Evolutionary conservation across 2,329 filamentous ascomycete genomes (phyloP).

Genomic region (Penicillium sp.): DNA sequence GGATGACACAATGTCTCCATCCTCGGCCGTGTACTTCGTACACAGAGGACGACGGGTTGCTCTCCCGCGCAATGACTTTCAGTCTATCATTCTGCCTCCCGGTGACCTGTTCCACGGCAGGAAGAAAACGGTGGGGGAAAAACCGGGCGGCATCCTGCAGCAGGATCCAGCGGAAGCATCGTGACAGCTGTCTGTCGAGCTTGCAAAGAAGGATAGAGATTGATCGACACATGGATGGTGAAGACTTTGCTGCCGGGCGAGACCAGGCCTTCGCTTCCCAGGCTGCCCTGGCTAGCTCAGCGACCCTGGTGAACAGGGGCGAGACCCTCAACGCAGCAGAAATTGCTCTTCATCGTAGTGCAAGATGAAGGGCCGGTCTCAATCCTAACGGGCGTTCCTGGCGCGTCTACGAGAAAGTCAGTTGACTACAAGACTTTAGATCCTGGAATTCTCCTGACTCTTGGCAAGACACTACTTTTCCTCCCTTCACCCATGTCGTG

Average conservation of each 20-base stretch:
- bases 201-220: not conserved
- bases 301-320: not conserved
- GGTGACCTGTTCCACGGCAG: conserved; percentile 33
- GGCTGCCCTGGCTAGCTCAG: not conserved
- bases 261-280: not conserved
- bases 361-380: conserved; percentile 21
- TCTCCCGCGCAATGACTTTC: conserved; percentile 2
- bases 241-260: not conserved
- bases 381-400: conserved; percentile 27
- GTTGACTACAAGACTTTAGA: conserved; percentile 11
- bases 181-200: conserved; percentile 16
- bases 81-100: conserved; percentile 10
- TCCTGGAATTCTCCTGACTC: conserved; percentile 10
- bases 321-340: not conserved
- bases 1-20: conserved; percentile 9
- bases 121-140: conserved; percentile 32
- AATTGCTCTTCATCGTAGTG: conserved; percentile 3
- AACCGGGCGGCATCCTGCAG: conserved; percentile 40
- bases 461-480: not conserved
- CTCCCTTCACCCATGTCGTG: conserved; percentile 19
- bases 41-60: conserved; percentile 10
- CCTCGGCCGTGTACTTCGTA: conserved; percentile 1
- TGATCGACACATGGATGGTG: not conserved
- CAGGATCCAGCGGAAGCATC: conserved; percentile 22
- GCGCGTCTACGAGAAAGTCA: conserved; percentile 17